A percentile compares a stretch with the other conserved stretches of the same genome.
Conservation (phyloP, 2,329 filamentous ascomycete species). For the Epichloe baconii region DNA sequence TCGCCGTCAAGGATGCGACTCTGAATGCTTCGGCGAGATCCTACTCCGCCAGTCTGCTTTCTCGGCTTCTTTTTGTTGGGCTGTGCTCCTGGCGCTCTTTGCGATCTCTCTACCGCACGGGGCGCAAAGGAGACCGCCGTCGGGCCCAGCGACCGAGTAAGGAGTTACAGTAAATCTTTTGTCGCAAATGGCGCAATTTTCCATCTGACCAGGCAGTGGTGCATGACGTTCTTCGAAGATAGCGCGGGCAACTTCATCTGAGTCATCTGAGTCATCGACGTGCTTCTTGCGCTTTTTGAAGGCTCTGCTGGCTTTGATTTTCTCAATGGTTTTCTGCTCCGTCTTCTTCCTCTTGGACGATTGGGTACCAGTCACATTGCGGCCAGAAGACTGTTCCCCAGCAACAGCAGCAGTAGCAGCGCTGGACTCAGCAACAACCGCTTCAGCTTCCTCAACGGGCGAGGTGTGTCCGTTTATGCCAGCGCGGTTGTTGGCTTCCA, state of each 20-base stretch:
- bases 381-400: constrained; percentile 16
- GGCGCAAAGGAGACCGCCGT: constrained; percentile 75
- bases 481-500: constrained; percentile 19
- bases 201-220: constrained; percentile 70
- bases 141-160: constrained; percentile 69
- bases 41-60: constrained; percentile 39
- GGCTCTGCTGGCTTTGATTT: constrained; percentile 47
- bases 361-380: constrained; percentile 13
- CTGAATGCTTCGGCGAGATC: constrained; percentile 60
- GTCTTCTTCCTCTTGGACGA: constrained; percentile 27
- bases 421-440: constrained; percentile 11
- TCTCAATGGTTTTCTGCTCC: constrained; percentile 41
- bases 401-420: no score
- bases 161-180: constrained; percentile 89
- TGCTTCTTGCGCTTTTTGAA: constrained; percentile 39
- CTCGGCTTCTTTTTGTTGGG: constrained; percentile 30
- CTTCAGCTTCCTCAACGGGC: constrained; percentile 5
- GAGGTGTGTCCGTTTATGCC: constrained; percentile 11
- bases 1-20: constrained; percentile 74
- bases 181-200: constrained; percentile 72
- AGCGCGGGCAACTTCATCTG: constrained; percentile 36
- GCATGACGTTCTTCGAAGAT: constrained; percentile 33
- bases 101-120: constrained; percentile 66
- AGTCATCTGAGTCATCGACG: constrained; percentile 22
- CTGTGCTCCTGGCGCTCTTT: constrained; percentile 36